Conservation (phyloP, 1,139 yeast genomes). For the Blastobotrys ciferrii region DNA sequence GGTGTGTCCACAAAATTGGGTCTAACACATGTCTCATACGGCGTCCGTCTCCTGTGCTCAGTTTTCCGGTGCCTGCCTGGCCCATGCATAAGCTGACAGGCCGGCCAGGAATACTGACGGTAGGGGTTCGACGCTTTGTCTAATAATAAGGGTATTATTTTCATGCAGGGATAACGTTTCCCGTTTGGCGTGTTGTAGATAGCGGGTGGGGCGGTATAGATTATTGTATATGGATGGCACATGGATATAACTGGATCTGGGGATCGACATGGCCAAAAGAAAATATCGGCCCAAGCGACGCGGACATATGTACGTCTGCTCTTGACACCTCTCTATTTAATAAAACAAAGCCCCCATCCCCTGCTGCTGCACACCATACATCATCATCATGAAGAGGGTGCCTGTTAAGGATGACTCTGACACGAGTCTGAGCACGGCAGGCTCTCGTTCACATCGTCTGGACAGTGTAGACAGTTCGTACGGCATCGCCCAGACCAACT, state of each 20-base stretch:
- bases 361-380: neutral
- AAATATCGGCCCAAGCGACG: no score
- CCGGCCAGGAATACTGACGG: no score
- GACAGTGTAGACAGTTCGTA: constrained; percentile 5
- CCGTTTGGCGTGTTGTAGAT: neutral
- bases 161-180: neutral
- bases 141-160: no score
- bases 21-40: neutral
- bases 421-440: neutral
- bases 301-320: neutral
- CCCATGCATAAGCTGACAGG: neutral
- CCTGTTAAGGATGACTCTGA: neutral
- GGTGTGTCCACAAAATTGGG: neutral
- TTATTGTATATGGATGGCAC: neutral
- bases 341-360: neutral
- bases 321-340: neutral
- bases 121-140: no score
- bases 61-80: neutral
- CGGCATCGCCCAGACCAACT: constrained; percentile 3
- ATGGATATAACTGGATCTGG: neutral
- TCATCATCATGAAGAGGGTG: neutral
- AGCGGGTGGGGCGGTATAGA: neutral
- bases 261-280: neutral
- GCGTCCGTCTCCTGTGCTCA: neutral
- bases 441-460: neutral